phyloP scores from a whole-genome alignment of 371 early-diverging fungal genomes.

The Saksenaea oblongispora region DNA sequence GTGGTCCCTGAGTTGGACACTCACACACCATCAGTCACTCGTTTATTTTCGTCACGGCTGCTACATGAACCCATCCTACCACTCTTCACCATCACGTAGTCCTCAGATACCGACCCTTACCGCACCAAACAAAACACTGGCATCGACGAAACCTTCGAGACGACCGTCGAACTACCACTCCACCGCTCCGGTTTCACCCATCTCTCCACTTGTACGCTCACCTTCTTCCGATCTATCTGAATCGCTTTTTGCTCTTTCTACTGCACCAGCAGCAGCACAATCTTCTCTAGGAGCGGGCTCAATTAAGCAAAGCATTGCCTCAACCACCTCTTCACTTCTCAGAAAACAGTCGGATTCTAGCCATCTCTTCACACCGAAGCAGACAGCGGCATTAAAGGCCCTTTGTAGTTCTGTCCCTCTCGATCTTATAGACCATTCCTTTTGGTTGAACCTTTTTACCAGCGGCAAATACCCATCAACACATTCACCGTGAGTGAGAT shows the following conservation, averaged over 20 bases:
- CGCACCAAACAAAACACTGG: conserved; percentile 38
- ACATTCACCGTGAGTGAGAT: conserved; percentile 40
- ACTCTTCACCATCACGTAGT: conserved; percentile 10
- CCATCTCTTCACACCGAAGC: conserved; percentile 37
- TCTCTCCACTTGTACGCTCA: conserved; percentile 22
- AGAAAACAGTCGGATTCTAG: conserved; percentile 27
- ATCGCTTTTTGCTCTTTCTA: conserved; percentile 19
- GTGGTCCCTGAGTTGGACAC: neutral
- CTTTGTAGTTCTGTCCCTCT: conserved; percentile 38
- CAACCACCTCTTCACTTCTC: conserved; percentile 18
- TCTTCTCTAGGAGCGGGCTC: neutral
- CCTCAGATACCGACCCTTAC: conserved; percentile 27
- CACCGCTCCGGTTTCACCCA: conserved; percentile 16
- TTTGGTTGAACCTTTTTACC: conserved; percentile 47
- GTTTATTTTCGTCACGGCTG: neutral
- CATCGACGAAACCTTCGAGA: conserved; percentile 31
- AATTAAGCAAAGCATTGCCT: conserved; percentile 21
- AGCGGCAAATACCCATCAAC: conserved; percentile 52
- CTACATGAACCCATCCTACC: conserved; percentile 24
- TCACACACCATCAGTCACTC: neutral
- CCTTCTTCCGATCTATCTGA: conserved; percentile 34
- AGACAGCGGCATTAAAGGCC: conserved; percentile 45
- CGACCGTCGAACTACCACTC: conserved; percentile 15
- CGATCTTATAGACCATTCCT: conserved; percentile 28
- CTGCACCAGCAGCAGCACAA: neutral